phyloP scores from a whole-genome alignment of 116 monocot genomes.

The Iris pallida region DNA sequence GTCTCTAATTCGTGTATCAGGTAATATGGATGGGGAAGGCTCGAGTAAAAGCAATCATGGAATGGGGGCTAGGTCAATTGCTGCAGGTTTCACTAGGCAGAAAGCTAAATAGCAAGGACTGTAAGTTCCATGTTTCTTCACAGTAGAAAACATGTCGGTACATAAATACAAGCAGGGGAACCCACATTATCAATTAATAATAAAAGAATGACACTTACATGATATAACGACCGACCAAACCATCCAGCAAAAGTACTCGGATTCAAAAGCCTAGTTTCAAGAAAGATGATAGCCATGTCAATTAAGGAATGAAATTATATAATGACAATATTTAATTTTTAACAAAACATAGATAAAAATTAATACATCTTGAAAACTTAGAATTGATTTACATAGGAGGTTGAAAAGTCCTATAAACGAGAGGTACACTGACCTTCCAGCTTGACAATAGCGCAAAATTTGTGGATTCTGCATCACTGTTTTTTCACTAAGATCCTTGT shows the following conservation, averaged over 20 bases:
- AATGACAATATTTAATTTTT: neutral
- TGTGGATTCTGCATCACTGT: slow-evolving; percentile 86
- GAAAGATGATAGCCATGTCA: slow-evolving; percentile 6
- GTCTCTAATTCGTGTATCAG: neutral
- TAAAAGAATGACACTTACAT: slow-evolving; percentile 41
- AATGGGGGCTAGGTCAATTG: neutral
- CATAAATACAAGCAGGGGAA: too few relatives aligned
- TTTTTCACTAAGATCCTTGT: slow-evolving; percentile 83
- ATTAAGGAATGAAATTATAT: neutral
- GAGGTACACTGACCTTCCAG: slow-evolving; percentile 58
- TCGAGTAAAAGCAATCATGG: neutral
- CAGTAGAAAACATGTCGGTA: neutral
- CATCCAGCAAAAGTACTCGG: slow-evolving; percentile 95
- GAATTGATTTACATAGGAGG: neutral
- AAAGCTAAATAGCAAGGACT: neutral
- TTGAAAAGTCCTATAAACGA: slow-evolving; percentile 2
- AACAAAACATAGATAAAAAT: neutral
- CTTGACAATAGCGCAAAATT: slow-evolving; percentile 79
- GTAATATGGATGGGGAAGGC: neutral
- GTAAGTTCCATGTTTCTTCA: neutral
- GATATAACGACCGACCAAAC: slow-evolving; percentile 89
- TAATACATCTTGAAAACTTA: neutral
- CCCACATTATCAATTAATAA: neutral
- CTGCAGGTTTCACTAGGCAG: neutral
- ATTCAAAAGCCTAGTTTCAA: slow-evolving; percentile 65